Conservation (phyloP, 1,284 basidiomycete genomes). For the Naganishia sp. region DNA sequence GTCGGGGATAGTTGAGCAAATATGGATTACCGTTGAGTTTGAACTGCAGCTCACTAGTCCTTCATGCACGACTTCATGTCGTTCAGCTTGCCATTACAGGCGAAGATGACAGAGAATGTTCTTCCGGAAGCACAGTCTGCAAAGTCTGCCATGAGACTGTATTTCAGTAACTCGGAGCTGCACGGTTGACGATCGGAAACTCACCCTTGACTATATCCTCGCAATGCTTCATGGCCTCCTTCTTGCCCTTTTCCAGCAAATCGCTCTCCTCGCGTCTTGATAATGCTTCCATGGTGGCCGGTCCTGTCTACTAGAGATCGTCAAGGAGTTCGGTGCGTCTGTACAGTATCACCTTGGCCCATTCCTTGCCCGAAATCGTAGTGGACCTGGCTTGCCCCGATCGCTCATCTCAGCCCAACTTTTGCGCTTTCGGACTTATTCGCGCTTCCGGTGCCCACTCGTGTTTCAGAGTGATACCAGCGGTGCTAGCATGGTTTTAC, state of each 20-base stretch:
- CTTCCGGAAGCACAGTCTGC: slow-evolving; percentile 78
- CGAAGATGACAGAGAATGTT: slow-evolving; percentile 80
- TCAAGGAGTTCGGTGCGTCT: not conserved
- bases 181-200: slow-evolving; percentile 25
- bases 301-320: not conserved
- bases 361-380: slow-evolving; percentile 7
- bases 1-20: not conserved
- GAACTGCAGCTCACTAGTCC: slow-evolving; percentile 65
- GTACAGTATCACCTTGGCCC: not conserved
- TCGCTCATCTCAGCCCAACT: slow-evolving; percentile 7
- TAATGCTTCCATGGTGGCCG: slow-evolving; percentile 69
- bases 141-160: slow-evolving; percentile 63
- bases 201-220: slow-evolving; percentile 73
- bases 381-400: slow-evolving; percentile 5
- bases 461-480: slow-evolving; percentile 24
- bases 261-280: slow-evolving; percentile 86
- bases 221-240: slow-evolving; percentile 74
- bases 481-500: not conserved
- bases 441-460: not conserved
- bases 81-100: slow-evolving; percentile 70
- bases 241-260: slow-evolving; percentile 76
- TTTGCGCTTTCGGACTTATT: slow-evolving; percentile 26
- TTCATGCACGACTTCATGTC: slow-evolving; percentile 76
- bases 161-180: not conserved
- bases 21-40: not conserved